A percentile compares a stretch with the other conserved stretches of the same genome.
phyloP scores from a whole-genome alignment of 805 yeast genomes.

The Sugiyamaella marilandica region DNA sequence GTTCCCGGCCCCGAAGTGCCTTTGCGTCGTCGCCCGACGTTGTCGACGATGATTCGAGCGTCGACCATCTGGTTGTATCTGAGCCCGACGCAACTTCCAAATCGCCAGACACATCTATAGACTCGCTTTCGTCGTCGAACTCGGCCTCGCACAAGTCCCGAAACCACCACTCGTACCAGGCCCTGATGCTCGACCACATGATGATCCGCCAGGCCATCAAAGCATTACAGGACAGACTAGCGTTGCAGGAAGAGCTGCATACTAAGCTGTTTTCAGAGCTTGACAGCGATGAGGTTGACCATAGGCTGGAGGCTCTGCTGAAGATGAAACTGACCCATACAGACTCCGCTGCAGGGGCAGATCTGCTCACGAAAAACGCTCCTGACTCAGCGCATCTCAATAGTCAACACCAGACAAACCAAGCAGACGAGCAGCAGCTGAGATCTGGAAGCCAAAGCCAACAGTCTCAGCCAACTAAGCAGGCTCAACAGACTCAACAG shows the following conservation, averaged over 20 bases:
- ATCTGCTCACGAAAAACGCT: background rate
- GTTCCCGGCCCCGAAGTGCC: background rate
- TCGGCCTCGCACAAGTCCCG: background rate
- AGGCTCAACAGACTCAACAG: too few relatives aligned
- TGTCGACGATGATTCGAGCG: background rate
- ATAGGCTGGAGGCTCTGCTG: background rate
- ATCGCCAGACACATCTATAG: background rate
- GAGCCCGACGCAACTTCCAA: background rate
- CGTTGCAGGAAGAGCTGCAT: conserved; percentile 12
- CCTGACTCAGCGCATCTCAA: background rate
- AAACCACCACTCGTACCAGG: conserved; percentile 7
- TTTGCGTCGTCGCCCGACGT: background rate
- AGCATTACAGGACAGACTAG: conserved; percentile 17
- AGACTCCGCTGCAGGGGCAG: background rate
- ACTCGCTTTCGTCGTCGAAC: background rate
- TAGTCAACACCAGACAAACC: too few relatives aligned
- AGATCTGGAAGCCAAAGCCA: background rate
- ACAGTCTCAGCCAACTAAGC: too few relatives aligned
- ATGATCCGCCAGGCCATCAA: conserved; percentile 16
- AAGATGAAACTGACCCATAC: background rate
- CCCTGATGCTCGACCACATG: conserved; percentile 19
- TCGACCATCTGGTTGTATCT: background rate
- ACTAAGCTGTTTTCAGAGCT: background rate
- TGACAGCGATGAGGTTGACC: background rate
- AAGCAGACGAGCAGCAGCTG: background rate